Conservation (phyloP, 306 rosid genomes). For the Rubus idaeus region DNA sequence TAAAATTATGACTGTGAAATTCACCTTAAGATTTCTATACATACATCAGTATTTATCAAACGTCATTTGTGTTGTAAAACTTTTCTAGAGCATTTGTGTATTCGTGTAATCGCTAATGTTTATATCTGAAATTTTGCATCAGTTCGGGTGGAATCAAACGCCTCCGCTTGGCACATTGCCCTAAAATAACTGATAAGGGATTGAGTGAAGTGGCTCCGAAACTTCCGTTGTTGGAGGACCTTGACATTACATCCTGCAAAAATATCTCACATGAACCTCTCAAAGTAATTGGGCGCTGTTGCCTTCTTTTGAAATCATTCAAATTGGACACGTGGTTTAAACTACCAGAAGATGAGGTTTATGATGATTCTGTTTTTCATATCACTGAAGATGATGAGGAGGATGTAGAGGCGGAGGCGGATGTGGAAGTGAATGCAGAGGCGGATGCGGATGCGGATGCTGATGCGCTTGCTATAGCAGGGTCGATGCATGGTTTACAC, state of each 20-base stretch:
- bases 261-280: neutral
- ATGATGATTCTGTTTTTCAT: too few species aligned
- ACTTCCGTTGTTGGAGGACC: neutral
- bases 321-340: neutral
- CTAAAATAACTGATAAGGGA: neutral
- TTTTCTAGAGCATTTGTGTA: too few species aligned
- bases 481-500: slow-evolving; percentile 44
- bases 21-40: too few species aligned
- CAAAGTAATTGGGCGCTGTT: neutral
- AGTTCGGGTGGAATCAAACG: neutral
- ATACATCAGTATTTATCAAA: too few species aligned
- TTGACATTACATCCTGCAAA: neutral
- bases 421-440: too few species aligned
- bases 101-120: too few species aligned
- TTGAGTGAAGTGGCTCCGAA: neutral
- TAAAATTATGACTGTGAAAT: too few species aligned
- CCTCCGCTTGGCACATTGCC: neutral
- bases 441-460: too few species aligned
- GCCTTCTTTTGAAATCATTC: slow-evolving; percentile 1
- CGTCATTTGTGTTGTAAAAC: too few species aligned
- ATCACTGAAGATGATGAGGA: too few species aligned
- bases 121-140: neutral
- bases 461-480: slow-evolving; percentile 53
- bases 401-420: too few species aligned
- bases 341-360: too few species aligned